Conservation (phyloP, 371 early-diverging fungal genomes). For the Rhizopus microsporus region DNA sequence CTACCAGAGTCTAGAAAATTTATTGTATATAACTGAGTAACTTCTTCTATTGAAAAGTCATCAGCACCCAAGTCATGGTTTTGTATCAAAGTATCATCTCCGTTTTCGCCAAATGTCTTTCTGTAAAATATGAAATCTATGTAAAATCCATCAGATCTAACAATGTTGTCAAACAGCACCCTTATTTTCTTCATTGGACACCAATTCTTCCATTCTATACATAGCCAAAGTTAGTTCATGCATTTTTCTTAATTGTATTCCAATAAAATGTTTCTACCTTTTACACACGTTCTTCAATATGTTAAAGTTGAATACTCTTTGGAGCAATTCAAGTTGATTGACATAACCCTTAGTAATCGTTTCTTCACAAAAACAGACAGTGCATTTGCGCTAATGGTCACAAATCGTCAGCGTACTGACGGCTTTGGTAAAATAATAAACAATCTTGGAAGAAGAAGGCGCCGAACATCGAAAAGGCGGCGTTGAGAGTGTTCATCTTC, state of each 20-base stretch:
- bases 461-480: too few relatives aligned
- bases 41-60: neutral
- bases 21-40: neutral
- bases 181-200: neutral
- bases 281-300: too few relatives aligned
- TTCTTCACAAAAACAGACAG: neutral
- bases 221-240: too few relatives aligned
- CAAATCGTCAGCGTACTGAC: neutral
- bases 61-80: neutral
- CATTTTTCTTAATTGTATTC: too few relatives aligned
- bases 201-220: too few relatives aligned
- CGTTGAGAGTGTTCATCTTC: conserved; percentile 26
- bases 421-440: neutral
- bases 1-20: neutral
- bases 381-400: neutral
- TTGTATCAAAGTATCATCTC: too few relatives aligned
- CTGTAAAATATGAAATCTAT: conserved; percentile 1
- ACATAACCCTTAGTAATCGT: neutral
- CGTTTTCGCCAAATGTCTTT: neutral
- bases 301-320: too few relatives aligned
- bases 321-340: too few relatives aligned
- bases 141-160: neutral
- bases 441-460: too few relatives aligned
- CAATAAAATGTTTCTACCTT: too few relatives aligned
- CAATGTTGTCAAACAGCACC: neutral